Evolutionary conservation across 495 filamentous ascomycete genomes (phyloP).

Genomic region (Penicillium flavigenum): DNA sequence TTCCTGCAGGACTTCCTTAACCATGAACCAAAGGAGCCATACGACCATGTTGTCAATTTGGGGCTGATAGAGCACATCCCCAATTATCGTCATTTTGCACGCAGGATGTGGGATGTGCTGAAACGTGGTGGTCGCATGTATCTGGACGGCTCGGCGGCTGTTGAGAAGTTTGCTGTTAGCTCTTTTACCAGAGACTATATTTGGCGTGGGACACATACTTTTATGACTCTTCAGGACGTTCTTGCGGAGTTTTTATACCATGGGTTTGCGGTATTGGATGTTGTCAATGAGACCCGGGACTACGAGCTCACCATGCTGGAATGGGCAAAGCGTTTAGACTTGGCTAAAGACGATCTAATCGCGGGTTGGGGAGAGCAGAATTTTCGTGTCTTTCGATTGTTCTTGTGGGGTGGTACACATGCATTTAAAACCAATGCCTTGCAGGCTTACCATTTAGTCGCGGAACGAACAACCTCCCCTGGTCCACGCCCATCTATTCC

Average conservation of each 20-base stretch:
- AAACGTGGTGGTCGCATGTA: conserved; percentile 19
- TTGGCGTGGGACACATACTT: conserved; percentile 22
- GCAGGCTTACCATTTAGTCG: conserved; percentile 22
- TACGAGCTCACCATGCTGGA: conserved; percentile 23
- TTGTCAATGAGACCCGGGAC: conserved; percentile 14
- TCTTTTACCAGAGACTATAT: conserved; percentile 20
- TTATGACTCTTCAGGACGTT: conserved; percentile 21
- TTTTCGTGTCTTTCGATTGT: conserved; percentile 18
- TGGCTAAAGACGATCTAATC: conserved; percentile 14
- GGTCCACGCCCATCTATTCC: conserved; percentile 16
- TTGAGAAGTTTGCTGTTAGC: conserved; percentile 16
- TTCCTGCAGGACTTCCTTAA: conserved; percentile 17
- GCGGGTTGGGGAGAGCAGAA: conserved; percentile 18
- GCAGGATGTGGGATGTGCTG: conserved; percentile 13
- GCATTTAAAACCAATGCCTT: conserved; percentile 14
- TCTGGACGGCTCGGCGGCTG: conserved; percentile 23
- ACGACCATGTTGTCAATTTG: conserved; percentile 15
- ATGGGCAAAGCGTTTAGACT: conserved; percentile 19
- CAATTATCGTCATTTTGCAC: conserved; percentile 14
- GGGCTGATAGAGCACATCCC: conserved; percentile 21
- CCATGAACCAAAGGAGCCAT: conserved; percentile 13
- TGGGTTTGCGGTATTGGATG: conserved; percentile 15
- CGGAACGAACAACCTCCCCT: conserved; percentile 9
- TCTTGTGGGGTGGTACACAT: conserved; percentile 18
- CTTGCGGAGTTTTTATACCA: conserved; percentile 19